Conservation (phyloP, 768 basidiomycete species). For the Russula sp. region DNA sequence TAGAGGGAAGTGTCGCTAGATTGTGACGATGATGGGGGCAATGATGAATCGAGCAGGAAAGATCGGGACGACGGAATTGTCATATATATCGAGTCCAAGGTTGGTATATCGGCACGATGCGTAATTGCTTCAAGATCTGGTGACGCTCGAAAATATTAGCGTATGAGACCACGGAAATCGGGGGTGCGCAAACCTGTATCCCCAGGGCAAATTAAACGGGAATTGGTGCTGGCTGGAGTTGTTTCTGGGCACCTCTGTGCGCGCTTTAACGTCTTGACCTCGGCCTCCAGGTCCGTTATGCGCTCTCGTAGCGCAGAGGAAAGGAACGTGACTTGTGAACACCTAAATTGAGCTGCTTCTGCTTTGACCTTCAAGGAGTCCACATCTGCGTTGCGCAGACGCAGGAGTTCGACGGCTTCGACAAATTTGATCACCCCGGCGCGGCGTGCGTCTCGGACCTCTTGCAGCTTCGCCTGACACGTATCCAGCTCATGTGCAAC, state of each 20-base stretch:
- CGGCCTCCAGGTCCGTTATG: not conserved
- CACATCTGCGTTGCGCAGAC: not conserved
- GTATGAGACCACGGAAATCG: not conserved
- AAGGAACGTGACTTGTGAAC: not conserved
- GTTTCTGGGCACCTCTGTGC: not conserved
- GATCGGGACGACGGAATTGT: not conserved
- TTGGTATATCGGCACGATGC: not conserved
- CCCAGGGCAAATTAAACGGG: too few species aligned
- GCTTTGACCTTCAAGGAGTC: not conserved
- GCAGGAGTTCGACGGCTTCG: not conserved
- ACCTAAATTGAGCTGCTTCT: not conserved
- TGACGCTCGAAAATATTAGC: not conserved
- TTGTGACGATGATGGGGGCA: not conserved
- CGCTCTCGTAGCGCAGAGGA: conserved; percentile 5
- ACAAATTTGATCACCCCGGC: not conserved
- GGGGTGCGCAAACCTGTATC: not conserved
- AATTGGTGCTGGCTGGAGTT: not conserved
- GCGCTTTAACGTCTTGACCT: not conserved
- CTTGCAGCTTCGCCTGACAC: not conserved
- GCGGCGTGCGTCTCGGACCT: not conserved
- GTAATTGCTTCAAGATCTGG: not conserved
- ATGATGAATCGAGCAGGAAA: not conserved
- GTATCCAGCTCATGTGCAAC: not conserved
- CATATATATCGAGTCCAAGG: not conserved
- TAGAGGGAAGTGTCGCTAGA: not conserved